A percentile compares a stretch with the other conserved stretches of the same genome.
phyloP scores from a whole-genome alignment of 352 stramenopile genomes.

The Elongisporangium anandrum region DNA sequence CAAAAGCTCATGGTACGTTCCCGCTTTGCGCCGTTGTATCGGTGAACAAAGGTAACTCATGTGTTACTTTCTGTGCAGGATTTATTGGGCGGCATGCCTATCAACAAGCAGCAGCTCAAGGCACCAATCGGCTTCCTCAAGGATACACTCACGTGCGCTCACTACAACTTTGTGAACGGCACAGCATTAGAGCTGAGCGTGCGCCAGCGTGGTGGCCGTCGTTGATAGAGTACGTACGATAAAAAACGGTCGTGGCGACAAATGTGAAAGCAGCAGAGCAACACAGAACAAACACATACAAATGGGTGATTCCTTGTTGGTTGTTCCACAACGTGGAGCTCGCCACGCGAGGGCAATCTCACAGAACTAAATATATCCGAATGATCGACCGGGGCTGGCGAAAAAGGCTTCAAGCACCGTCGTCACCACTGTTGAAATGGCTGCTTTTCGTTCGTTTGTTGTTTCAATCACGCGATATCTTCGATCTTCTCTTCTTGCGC shows the following conservation, averaged over 20 bases:
- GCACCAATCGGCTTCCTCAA: conserved; percentile 91
- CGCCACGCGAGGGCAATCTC: not conserved
- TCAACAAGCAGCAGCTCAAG: conserved; percentile 97
- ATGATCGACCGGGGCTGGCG: not conserved
- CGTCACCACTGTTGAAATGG: not conserved
- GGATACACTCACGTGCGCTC: conserved; percentile 69
- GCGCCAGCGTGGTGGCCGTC: conserved; percentile 68
- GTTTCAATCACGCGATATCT: conserved; percentile 3
- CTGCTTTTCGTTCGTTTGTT: not conserved
- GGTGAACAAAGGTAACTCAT: conserved; percentile 1
- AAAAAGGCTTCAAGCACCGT: not conserved
- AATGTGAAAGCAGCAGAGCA: not conserved
- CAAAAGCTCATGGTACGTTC: conserved; percentile 71
- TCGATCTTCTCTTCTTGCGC: conserved; percentile 71
- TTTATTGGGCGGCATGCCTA: conserved; percentile 88
- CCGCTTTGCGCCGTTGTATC: not conserved
- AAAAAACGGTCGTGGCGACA: not conserved
- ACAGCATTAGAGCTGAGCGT: conserved; percentile 73
- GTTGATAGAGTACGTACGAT: conserved; percentile 15
- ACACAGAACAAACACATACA: not conserved
- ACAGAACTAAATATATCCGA: not conserved
- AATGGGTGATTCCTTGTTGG: not conserved
- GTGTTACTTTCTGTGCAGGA: conserved; percentile 19
- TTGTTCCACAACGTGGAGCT: not conserved
- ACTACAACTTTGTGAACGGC: conserved; percentile 85